Conservation (phyloP, 73 alveolate genomes). For the Breviolum minutum region DNA sequence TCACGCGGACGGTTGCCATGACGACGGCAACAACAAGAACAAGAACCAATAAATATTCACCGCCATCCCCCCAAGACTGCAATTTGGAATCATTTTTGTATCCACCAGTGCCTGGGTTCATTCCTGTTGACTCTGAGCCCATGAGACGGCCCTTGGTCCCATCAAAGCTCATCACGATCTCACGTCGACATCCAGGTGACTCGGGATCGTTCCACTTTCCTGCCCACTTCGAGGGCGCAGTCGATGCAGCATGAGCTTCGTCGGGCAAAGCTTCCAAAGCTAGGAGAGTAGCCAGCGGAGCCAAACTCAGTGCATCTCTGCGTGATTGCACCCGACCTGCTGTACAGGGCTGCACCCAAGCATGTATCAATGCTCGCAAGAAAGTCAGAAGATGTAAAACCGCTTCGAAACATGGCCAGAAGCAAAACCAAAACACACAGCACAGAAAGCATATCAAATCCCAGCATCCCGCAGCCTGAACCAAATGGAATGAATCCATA, state of each 20-base stretch:
- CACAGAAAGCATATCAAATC: no score
- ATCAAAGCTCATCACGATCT: constrained; percentile 74
- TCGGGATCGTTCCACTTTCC: constrained; percentile 86
- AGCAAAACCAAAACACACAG: no score
- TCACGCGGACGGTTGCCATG: neutral
- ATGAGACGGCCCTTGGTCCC: constrained; percentile 86
- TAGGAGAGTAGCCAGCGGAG: neutral
- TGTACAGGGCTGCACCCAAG: no score
- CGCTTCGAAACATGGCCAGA: no score
- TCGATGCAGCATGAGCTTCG: constrained; percentile 17
- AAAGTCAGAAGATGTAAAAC: no score
- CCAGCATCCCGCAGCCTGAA: no score
- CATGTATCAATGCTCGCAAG: no score
- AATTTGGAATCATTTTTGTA: neutral
- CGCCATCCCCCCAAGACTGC: no score
- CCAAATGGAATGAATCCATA: no score
- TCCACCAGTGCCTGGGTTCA: constrained; percentile 49
- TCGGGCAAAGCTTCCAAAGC: neutral
- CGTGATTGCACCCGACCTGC: no score
- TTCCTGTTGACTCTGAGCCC: constrained; percentile 69
- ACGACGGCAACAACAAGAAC: neutral
- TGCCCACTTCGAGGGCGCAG: constrained; percentile 89
- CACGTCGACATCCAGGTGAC: constrained; percentile 80
- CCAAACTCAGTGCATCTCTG: neutral
- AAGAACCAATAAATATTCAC: neutral